These are phyloP conservation scores for Wallacemonas sp. DNA, from an alignment of 208 protist genomes.

Conservation along the genomic window DNA sequence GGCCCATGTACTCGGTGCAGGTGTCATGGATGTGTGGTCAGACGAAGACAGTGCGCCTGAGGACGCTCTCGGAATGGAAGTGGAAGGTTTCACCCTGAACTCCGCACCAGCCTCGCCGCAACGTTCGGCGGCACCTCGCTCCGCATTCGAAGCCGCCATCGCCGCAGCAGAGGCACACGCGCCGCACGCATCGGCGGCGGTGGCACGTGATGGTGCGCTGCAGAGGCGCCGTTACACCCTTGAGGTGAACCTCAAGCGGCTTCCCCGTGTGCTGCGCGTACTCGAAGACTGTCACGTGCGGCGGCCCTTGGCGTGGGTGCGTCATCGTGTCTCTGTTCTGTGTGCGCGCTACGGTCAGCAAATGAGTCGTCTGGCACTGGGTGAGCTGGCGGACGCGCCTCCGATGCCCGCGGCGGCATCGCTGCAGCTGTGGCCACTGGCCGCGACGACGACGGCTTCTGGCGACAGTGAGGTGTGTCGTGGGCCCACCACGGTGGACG, in stretches of 20 bases:
- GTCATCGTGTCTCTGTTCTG: slow-evolving; percentile 5
- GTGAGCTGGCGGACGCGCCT: slow-evolving; percentile 3
- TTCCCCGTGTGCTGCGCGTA: slow-evolving; percentile 17
- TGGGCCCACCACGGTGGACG: slow-evolving; percentile 16
- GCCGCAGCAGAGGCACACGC: too few species aligned
- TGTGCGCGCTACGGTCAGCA: slow-evolving; percentile 3
- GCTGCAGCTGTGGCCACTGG: neutral
- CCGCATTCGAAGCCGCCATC: too few species aligned
- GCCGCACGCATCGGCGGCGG: neutral
- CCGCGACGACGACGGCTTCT: neutral
- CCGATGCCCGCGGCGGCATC: neutral
- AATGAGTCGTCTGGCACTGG: slow-evolving; percentile 8
- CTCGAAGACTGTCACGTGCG: slow-evolving; percentile 29
- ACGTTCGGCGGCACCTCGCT: neutral
- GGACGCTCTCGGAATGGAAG: neutral
- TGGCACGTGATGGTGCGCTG: neutral
- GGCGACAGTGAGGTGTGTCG: too few species aligned
- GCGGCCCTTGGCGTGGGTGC: slow-evolving; percentile 1
- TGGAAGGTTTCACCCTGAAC: neutral
- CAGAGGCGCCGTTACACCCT: slow-evolving; percentile 2
- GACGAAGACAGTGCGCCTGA: too few species aligned
- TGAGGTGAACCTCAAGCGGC: slow-evolving; percentile 9
- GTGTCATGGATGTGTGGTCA: neutral
- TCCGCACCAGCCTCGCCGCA: neutral
- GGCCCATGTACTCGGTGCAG: neutral